These are phyloP conservation scores for Phragmites australis DNA, from an alignment of 176 grass and related monocot genomes.

Conservation along the genomic window DNA sequence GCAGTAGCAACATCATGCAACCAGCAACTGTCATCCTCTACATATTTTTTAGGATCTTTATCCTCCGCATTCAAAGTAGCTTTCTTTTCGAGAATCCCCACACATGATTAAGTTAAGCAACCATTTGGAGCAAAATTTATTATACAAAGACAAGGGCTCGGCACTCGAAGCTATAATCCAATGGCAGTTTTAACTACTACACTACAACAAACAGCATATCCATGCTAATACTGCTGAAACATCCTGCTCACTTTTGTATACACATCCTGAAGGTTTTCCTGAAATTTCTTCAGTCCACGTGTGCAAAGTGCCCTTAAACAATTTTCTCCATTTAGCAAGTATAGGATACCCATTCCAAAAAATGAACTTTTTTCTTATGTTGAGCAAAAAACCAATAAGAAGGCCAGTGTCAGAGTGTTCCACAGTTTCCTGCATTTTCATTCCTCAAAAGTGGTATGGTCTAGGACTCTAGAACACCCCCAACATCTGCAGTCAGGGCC, in stretches of 20 bases:
- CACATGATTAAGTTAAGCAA: constrained; percentile 1
- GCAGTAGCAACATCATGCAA: constrained; percentile 46
- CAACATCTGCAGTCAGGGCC: not conserved
- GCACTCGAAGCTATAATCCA: constrained; percentile 16
- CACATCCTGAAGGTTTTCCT: constrained; percentile 18
- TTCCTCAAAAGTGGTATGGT: constrained; percentile 18
- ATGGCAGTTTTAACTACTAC: constrained; percentile 1
- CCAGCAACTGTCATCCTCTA: constrained; percentile 40
- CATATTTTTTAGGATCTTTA: constrained; percentile 21
- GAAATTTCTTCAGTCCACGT: constrained; percentile 30
- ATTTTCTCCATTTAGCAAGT: constrained; percentile 26
- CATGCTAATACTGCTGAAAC: constrained; percentile 20
- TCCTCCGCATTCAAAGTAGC: constrained; percentile 12
- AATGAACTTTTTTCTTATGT: constrained; percentile 11
- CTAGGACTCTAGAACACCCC: not conserved
- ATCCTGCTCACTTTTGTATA: constrained; percentile 23
- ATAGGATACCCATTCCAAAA: not conserved
- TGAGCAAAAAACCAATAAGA: constrained; percentile 14
- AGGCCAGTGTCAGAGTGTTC: not conserved
- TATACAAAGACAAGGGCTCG: not conserved
- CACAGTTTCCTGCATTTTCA: constrained; percentile 9
- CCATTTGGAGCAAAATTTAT: constrained; percentile 8
- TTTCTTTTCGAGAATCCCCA: constrained; percentile 16
- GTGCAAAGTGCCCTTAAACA: not conserved
- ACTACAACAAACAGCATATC: constrained; percentile 30